Evolutionary conservation across 208 protist species (phyloP).

Genomic region (Entamoeba histolytica): DNA sequence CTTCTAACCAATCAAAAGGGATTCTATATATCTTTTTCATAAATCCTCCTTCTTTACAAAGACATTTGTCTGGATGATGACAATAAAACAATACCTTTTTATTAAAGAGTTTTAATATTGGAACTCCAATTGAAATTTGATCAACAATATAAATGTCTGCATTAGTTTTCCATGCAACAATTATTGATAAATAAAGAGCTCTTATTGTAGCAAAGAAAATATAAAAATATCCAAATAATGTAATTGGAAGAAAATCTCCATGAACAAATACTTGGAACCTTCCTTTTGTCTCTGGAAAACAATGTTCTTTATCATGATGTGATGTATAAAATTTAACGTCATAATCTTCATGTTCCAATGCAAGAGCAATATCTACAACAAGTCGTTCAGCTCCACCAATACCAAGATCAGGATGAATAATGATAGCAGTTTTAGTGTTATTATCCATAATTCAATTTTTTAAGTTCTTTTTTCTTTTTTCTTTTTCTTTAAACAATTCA

Average conservation of each 20-base stretch:
- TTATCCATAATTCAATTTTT: too few species aligned
- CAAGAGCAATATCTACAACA: constrained; percentile 73
- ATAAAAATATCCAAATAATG: constrained; percentile 50
- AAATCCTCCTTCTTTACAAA: constrained; percentile 8
- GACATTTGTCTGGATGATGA: constrained; percentile 79
- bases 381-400: constrained; percentile 86
- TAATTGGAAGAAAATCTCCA: constrained; percentile 55
- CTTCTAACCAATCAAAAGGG: constrained; percentile 62
- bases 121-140: constrained; percentile 54
- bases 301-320: constrained; percentile 59
- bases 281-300: constrained; percentile 73
- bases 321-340: constrained; percentile 63
- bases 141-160: constrained; percentile 46
- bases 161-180: background rate
- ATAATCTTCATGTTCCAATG: constrained; percentile 44
- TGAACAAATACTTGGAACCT: constrained; percentile 54
- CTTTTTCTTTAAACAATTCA: too few species aligned
- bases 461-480: too few species aligned
- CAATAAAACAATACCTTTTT: constrained; percentile 79
- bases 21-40: constrained; percentile 43
- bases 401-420: constrained; percentile 76
- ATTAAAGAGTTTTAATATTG: constrained; percentile 48
- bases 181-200: constrained; percentile 5
- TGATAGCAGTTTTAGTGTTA: too few species aligned
- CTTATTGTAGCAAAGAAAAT: constrained; percentile 59